phyloP scores from a whole-genome alignment of 106 monocot genomes.

The Posidonia australis region DNA sequence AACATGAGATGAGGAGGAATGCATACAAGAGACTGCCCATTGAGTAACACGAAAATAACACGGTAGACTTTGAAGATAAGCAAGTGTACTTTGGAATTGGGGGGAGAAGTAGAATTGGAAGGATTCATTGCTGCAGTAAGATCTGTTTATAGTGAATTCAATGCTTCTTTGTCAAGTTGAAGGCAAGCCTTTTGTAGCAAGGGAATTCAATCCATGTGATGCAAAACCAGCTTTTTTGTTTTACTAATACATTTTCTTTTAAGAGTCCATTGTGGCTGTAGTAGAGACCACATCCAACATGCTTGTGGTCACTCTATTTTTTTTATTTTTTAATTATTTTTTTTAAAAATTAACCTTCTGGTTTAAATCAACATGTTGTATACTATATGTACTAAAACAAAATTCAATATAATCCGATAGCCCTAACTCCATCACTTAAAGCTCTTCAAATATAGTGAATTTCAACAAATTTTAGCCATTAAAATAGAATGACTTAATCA shows the following conservation, averaged over 20 bases:
- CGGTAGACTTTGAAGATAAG: background rate
- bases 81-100: background rate
- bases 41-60: slow-evolving; percentile 5
- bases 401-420: no score
- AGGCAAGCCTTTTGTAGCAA: background rate
- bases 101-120: background rate
- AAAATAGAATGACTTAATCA: no score
- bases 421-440: no score
- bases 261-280: background rate
- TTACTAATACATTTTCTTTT: background rate
- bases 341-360: no score
- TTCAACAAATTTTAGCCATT: no score
- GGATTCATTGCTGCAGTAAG: background rate
- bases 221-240: background rate
- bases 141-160: background rate
- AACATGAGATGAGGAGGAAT: slow-evolving; percentile 21
- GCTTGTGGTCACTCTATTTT: no score
- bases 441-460: no score
- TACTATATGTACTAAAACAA: no score
- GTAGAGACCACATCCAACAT: background rate
- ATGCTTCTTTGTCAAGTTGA: slow-evolving; percentile 5
- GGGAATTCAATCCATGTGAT: slow-evolving; percentile 2
- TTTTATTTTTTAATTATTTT: no score
- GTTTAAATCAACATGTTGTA: no score
- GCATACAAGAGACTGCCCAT: slow-evolving; percentile 26